Conservation (phyloP, 2,329 filamentous ascomycete species). For the Cladosporium sp. region DNA sequence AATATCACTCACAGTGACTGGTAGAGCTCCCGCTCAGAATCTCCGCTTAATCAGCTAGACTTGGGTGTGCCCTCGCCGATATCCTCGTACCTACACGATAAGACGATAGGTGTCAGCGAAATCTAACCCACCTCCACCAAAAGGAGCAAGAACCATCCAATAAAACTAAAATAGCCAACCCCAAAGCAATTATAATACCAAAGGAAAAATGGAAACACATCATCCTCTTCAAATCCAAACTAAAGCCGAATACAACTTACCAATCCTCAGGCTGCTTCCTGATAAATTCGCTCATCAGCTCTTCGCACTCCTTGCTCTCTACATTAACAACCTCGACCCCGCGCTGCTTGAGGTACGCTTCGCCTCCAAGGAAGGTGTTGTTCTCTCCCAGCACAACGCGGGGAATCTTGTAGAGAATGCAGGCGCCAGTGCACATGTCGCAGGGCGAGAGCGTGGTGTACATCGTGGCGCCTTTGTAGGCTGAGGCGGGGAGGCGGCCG, state of each 20-base stretch:
- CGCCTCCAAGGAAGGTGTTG: slow-evolving; percentile 68
- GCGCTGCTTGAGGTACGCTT: slow-evolving; percentile 62
- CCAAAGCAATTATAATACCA: too few relatives aligned
- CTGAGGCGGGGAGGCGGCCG: slow-evolving; percentile 64
- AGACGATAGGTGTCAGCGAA: slow-evolving; percentile 17
- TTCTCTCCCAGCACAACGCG: slow-evolving; percentile 77
- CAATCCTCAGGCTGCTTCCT: slow-evolving; percentile 67
- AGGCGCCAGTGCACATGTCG: slow-evolving; percentile 78
- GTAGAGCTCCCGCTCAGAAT: slow-evolving; percentile 18
- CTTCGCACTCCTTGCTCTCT: slow-evolving; percentile 60
- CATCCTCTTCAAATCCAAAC: too few relatives aligned
- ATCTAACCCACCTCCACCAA: neutral
- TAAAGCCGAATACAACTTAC: slow-evolving; percentile 16
- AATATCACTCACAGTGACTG: slow-evolving; percentile 33
- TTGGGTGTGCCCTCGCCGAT: slow-evolving; percentile 30
- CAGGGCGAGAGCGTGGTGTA: slow-evolving; percentile 77
- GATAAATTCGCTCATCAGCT: slow-evolving; percentile 69
- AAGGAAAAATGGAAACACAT: neutral
- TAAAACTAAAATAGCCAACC: neutral
- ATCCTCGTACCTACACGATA: slow-evolving; percentile 33
- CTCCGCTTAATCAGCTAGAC: slow-evolving; percentile 11
- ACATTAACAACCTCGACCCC: slow-evolving; percentile 72
- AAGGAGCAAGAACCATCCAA: neutral
- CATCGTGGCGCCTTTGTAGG: slow-evolving; percentile 72
- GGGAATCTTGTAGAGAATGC: slow-evolving; percentile 68